Percentiles rank a stretch among this genome's conserved stretches.
phyloP scores from a whole-genome alignment of 345 rosid genomes.

The Dovyalis caffra region DNA sequence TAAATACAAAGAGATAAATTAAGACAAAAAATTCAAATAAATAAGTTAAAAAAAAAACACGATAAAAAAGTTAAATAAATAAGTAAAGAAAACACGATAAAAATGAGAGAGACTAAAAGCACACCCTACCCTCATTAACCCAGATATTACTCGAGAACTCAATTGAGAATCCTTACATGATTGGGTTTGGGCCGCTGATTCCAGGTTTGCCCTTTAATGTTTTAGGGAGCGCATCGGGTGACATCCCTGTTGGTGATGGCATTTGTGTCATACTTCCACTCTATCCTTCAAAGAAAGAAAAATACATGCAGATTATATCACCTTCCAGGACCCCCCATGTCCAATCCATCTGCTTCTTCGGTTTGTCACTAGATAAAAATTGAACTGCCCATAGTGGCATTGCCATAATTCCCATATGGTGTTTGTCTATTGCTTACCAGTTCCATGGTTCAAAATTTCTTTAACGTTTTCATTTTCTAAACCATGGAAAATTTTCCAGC shows the following conservation, averaged over 20 bases:
- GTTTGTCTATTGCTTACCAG: not conserved
- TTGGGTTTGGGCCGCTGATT: not conserved
- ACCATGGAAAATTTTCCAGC: not conserved
- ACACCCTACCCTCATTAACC: too few species aligned
- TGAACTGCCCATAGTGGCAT: not conserved
- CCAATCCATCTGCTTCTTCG: not conserved
- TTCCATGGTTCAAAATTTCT: not conserved
- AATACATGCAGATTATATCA: not conserved
- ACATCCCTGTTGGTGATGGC: not conserved
- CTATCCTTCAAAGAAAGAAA: not conserved
- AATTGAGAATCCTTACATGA: not conserved
- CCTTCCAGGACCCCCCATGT: not conserved
- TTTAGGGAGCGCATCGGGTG: not conserved
- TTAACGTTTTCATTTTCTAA: too few species aligned
- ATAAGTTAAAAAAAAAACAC: too few species aligned
- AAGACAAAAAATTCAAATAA: too few species aligned
- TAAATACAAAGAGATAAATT: too few species aligned
- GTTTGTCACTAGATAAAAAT: not conserved
- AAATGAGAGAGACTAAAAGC: too few species aligned
- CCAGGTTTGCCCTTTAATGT: not conserved
- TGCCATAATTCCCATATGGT: not conserved
- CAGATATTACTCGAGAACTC: not conserved
- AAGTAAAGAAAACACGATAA: too few species aligned
- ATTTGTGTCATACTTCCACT: not conserved
- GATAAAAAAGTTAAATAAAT: too few species aligned